Percentiles rank a stretch among this genome's conserved stretches.
phyloP scores from a whole-genome alignment of 768 basidiomycete genomes.

The Tricholomella constricta region DNA sequence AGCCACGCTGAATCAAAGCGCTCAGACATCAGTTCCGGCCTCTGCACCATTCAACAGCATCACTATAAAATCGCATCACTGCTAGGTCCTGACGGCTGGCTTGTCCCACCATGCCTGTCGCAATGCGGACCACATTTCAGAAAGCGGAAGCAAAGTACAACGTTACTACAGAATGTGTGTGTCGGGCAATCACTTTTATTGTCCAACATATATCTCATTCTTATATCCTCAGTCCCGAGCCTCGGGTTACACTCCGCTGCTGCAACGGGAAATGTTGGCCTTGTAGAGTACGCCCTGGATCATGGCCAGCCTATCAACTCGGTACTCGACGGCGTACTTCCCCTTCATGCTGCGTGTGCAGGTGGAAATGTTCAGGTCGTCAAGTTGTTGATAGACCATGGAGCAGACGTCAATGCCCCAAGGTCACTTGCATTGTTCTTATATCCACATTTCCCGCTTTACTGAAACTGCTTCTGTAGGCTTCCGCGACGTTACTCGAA shows the following conservation, averaged over 20 bases:
- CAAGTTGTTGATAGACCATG: conserved; percentile 83
- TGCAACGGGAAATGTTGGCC: conserved; percentile 85
- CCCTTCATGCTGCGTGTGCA: conserved; percentile 91
- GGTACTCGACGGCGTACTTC: conserved; percentile 94
- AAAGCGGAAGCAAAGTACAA: conserved; percentile 60
- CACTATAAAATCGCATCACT: conserved; percentile 13
- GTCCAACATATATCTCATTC: not conserved
- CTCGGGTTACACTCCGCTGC: conserved; percentile 79
- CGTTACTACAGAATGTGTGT: conserved; percentile 58
- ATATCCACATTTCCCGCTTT: conserved; percentile 5
- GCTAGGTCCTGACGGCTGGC: conserved; percentile 21
- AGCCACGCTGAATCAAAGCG: conserved; percentile 20
- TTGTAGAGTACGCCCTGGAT: conserved; percentile 89
- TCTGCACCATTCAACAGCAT: conserved; percentile 18
- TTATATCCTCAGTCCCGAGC: conserved; percentile 58
- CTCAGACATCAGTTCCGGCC: conserved; percentile 23
- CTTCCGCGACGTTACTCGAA: conserved; percentile 74
- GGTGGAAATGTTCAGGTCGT: conserved; percentile 91
- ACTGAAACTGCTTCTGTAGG: conserved; percentile 36
- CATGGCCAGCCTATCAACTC: conserved; percentile 97
- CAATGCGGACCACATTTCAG: conserved; percentile 46
- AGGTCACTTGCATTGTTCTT: conserved; percentile 48
- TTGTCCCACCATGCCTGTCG: conserved; percentile 46
- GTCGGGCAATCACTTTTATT: conserved; percentile 11
- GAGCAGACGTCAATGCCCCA: conserved; percentile 98